These are phyloP conservation scores for Solanum aculeatissimum DNA, from an alignment of 305 asterid genomes.

Conservation along the genomic window DNA sequence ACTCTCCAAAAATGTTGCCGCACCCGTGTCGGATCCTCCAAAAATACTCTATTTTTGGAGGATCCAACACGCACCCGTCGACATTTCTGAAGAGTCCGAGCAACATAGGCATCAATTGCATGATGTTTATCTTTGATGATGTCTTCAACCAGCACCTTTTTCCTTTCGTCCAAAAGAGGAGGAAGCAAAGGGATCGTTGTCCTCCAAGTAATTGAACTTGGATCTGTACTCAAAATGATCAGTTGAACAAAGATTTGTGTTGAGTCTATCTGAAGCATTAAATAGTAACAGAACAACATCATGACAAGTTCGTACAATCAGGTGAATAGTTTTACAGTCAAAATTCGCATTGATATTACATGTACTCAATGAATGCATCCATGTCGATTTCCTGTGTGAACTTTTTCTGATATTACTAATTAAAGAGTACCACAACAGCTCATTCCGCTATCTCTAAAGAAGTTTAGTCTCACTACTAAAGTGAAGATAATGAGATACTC, in stretches of 20 bases:
- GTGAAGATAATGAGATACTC: too few relatives aligned
- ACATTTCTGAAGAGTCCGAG: too few relatives aligned
- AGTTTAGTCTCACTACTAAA: too few relatives aligned
- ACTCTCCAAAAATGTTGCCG: too few relatives aligned
- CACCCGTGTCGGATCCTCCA: too few relatives aligned
- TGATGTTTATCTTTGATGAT: not conserved
- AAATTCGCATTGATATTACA: not conserved
- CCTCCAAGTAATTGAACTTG: not conserved
- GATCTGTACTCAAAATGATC: not conserved
- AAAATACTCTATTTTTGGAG: too few relatives aligned
- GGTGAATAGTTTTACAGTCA: too few relatives aligned
- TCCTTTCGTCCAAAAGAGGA: not conserved
- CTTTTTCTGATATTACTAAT: too few relatives aligned
- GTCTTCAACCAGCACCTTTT: not conserved
- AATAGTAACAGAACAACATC: not conserved
- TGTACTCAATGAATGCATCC: not conserved
- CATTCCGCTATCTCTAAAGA: too few relatives aligned
- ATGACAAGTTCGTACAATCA: not conserved
- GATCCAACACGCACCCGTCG: too few relatives aligned
- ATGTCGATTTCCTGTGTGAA: not conserved
- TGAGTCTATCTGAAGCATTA: not conserved
- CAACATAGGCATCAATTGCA: not conserved
- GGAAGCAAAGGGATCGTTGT: not conserved
- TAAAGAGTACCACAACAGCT: too few relatives aligned
- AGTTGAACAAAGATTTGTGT: not conserved